Base-by-base conservation (phyloP, 352 stramenopile genomes). In the Globisporangium acanthophoron region DNA sequence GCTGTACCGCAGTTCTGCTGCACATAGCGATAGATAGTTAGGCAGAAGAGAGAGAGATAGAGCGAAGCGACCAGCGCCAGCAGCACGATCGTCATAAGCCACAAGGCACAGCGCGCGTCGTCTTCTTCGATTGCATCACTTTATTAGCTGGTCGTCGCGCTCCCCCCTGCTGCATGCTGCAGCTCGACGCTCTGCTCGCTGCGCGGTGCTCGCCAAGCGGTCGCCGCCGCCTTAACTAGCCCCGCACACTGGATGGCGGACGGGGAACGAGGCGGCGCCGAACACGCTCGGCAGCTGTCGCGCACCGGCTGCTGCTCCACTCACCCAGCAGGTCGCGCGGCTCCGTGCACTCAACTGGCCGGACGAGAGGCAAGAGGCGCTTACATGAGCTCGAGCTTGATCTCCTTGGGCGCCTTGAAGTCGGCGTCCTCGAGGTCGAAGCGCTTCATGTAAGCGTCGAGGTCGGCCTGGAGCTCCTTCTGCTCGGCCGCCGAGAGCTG, bases 301-400 rank as follows among this genome's bases (percentile, higher is more conserved):
- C 11, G 11, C 24, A 27, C 11, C 39, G n/a, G 39, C 39, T 43
- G 39, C 39, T 18, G 40, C 40, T n/a, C 40, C 40, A 45, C 13
- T 45, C 40, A 27, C 8, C 3, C 41, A 47, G 41, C 41, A 47
- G 41, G 41, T 24, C 41, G 40, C 40, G 40, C 18, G 40, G 40
- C 12, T n/a, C 40, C 7, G 11, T 6, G 13, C 4, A 15, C 35
- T 40, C 35, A 40, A 47, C 41, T 47, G 3, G 41, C 0, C 18
- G 43, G 18, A 12, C 43, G 20, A 21, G 16, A n/a, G 8, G 18
- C 0, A 6, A 9, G 41, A 16, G 41, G 3, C 59, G 62, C 66
- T 90, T 91, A 94, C 76, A 94, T 83, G 65, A 92, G 74, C 68
- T 91, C 72, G 50, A 92, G 61, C 79, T 92, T 94, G 68, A 92